These are phyloP conservation scores for Chaetothyriales sp. DNA, from an alignment of 2,329 filamentous ascomycete species.

Conservation along the genomic window DNA sequence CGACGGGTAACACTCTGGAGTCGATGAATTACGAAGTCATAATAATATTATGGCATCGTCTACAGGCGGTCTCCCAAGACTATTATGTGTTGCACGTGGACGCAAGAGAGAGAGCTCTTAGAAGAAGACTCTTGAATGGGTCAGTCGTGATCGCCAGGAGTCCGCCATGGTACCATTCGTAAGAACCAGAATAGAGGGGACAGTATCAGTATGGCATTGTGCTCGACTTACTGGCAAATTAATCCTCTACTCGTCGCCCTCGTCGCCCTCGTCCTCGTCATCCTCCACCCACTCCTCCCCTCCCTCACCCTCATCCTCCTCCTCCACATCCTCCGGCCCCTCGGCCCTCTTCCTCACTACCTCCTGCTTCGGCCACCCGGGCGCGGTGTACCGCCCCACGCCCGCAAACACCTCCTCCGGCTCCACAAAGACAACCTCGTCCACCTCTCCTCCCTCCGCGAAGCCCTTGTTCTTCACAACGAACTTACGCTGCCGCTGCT, in stretches of 20 bases:
- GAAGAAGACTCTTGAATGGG: not conserved
- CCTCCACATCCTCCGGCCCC: constrained; percentile 7
- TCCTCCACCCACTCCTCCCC: constrained; percentile 1
- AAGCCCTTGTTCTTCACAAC: not conserved
- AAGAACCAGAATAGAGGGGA: too few relatives aligned
- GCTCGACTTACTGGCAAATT: not conserved
- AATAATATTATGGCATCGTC: too few relatives aligned
- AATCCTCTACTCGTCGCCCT: constrained; percentile 1
- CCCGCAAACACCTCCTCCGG: not conserved
- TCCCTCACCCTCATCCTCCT: constrained; percentile 5
- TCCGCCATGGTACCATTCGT: too few relatives aligned
- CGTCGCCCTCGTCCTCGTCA: not conserved
- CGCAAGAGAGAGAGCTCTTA: too few relatives aligned
- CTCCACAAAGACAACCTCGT: not conserved
- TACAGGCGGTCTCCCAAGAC: too few relatives aligned
- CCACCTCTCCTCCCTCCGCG: not conserved
- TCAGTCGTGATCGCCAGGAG: not conserved
- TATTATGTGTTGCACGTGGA: too few relatives aligned
- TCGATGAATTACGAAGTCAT: too few relatives aligned
- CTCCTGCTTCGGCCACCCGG: constrained; percentile 1
- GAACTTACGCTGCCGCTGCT: constrained; percentile 21
- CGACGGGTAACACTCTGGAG: too few relatives aligned
- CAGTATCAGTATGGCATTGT: too few relatives aligned
- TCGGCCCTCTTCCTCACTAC: constrained; percentile 20
- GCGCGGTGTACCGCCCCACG: not conserved